Percentiles rank a stretch among this genome's conserved stretches.
Evolutionary conservation across 495 filamentous ascomycete species (phyloP).

Genomic region (Penicillium salamii): DNA sequence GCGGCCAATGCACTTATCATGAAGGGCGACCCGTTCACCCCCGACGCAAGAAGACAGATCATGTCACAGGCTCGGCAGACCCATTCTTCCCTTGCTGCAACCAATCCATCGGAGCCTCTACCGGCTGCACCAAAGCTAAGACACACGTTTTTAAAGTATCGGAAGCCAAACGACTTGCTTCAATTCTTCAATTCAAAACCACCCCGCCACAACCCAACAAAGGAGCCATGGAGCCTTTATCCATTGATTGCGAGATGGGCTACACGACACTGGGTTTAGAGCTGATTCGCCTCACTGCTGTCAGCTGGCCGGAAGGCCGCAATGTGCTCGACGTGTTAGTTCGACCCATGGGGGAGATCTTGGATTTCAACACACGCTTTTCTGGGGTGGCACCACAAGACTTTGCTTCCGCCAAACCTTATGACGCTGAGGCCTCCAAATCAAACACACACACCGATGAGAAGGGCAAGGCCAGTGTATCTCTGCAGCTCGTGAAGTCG

Average conservation of each 20-base stretch:
- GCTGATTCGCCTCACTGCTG: slow-evolving; percentile 81
- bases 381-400: slow-evolving; percentile 80
- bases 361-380: slow-evolving; percentile 88
- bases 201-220: slow-evolving; percentile 62
- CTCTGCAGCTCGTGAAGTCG: slow-evolving; percentile 66
- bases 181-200: slow-evolving; percentile 71
- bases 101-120: slow-evolving; percentile 60
- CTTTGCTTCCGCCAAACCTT: slow-evolving; percentile 64
- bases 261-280: slow-evolving; percentile 87
- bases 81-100: slow-evolving; percentile 76
- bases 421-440: slow-evolving; percentile 30
- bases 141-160: slow-evolving; percentile 88
- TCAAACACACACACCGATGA: slow-evolving; percentile 11
- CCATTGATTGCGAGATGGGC: slow-evolving; percentile 96
- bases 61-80: slow-evolving; percentile 43
- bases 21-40: slow-evolving; percentile 60
- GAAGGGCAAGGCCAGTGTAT: slow-evolving; percentile 17
- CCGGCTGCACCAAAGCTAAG: slow-evolving; percentile 65
- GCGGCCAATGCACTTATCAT: slow-evolving; percentile 77
- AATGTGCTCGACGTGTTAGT: slow-evolving; percentile 82
- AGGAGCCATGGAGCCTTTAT: slow-evolving; percentile 50
- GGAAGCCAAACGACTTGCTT: slow-evolving; percentile 70
- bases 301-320: slow-evolving; percentile 77
- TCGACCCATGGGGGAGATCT: slow-evolving; percentile 72
- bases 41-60: slow-evolving; percentile 43